These are phyloP conservation scores for Vachellia pachyceras DNA, from an alignment of 306 rosid species.

Conservation along the genomic window DNA sequence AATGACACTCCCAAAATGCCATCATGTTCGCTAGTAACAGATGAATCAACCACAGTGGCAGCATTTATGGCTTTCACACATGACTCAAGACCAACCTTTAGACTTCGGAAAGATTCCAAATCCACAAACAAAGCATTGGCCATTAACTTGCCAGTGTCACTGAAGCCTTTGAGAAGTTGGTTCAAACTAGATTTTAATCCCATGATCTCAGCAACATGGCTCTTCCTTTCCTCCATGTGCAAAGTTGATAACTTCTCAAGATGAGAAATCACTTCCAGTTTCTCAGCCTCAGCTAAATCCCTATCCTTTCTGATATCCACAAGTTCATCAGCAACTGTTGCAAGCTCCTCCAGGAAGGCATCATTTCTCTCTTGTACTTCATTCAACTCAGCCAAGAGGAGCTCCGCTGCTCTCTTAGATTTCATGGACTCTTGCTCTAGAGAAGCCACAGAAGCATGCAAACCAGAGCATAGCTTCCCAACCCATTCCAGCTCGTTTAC, in stretches of 20 bases:
- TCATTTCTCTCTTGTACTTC: constrained; percentile 99
- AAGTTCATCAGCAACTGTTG: constrained; percentile 64
- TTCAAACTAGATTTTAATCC: constrained; percentile 68
- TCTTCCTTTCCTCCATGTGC: constrained; percentile 59
- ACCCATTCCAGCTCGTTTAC: constrained; percentile 67
- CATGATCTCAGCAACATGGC: constrained; percentile 61
- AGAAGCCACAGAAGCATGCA: constrained; percentile 53
- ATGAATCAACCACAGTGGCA: constrained; percentile 44
- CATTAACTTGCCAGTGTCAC: constrained; percentile 59
- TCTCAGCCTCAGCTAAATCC: constrained; percentile 69
- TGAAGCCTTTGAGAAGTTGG: constrained; percentile 65
- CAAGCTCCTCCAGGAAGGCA: constrained; percentile 85
- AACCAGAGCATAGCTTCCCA: constrained; percentile 62
- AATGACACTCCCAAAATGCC: constrained; percentile 44
- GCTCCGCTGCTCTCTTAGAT: constrained; percentile 89
- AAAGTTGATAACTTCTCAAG: constrained; percentile 67
- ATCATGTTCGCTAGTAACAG: constrained; percentile 43
- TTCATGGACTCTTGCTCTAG: constrained; percentile 80
- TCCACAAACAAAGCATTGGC: constrained; percentile 57
- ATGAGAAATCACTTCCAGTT: constrained; percentile 69
- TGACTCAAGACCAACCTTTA: constrained; percentile 65
- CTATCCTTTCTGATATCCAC: constrained; percentile 65
- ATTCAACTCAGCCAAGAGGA: constrained; percentile 90
- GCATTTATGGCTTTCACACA: constrained; percentile 54
- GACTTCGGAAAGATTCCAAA: constrained; percentile 61